Conservation (phyloP, 768 basidiomycete genomes). For the Trametes meyenii region DNA sequence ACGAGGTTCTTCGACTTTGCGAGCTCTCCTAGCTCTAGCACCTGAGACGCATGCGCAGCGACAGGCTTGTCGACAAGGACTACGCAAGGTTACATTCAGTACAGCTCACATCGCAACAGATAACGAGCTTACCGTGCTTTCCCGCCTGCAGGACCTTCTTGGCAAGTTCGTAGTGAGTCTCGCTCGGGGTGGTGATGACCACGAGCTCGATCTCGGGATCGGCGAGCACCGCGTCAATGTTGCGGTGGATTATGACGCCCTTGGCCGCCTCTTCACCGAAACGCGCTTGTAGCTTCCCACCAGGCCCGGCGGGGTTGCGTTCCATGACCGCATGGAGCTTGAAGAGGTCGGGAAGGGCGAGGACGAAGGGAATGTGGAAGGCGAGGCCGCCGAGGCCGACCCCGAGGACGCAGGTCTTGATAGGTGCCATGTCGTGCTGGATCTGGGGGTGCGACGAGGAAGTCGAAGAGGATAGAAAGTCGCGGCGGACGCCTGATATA, state of each 20-base stretch:
- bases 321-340: slow-evolving; percentile 75
- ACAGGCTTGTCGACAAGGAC: slow-evolving; percentile 85
- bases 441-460: not conserved
- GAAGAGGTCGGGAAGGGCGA: slow-evolving; percentile 71
- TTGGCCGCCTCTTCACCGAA: slow-evolving; percentile 56
- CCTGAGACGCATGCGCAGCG: slow-evolving; percentile 60
- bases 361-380: slow-evolving; percentile 82
- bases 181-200: slow-evolving; percentile 71
- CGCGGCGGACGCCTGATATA: slow-evolving; percentile 2
- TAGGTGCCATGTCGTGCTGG: slow-evolving; percentile 41
- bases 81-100: slow-evolving; percentile 27
- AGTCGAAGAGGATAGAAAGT: not conserved
- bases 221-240: slow-evolving; percentile 59
- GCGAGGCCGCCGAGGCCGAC: slow-evolving; percentile 76
- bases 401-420: slow-evolving; percentile 73
- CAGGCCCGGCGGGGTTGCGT: slow-evolving; percentile 61
- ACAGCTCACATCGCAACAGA: too few relatives aligned
- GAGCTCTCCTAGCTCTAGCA: slow-evolving; percentile 58
- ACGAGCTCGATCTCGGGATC: slow-evolving; percentile 70
- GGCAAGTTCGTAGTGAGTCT: slow-evolving; percentile 70
- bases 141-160: slow-evolving; percentile 69
- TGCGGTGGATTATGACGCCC: slow-evolving; percentile 53
- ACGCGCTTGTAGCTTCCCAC: slow-evolving; percentile 65
- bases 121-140: slow-evolving; percentile 59
- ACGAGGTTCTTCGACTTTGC: slow-evolving; percentile 63